Conservation (phyloP, 2,329 filamentous ascomycete genomes). For the Cladobotryum protrusum region DNA sequence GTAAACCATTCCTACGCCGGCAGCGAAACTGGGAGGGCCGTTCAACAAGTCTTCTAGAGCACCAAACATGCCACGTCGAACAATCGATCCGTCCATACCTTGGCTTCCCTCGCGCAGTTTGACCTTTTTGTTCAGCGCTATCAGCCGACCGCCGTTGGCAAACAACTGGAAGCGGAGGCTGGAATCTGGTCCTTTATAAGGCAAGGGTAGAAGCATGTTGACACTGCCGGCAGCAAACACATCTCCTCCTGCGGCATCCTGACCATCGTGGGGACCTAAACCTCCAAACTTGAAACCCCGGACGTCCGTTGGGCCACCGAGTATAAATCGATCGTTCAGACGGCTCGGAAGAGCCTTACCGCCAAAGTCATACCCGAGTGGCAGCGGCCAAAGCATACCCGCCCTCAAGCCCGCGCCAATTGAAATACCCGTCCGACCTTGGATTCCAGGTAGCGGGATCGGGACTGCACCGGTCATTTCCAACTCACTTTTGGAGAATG, state of each 20-base stretch:
- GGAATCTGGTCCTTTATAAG: slow-evolving; percentile 72
- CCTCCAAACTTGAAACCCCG: slow-evolving; percentile 88
- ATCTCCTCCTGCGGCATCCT: slow-evolving; percentile 84
- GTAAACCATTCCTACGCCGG: slow-evolving; percentile 87
- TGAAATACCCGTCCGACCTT: slow-evolving; percentile 68
- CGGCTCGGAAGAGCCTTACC: slow-evolving; percentile 60
- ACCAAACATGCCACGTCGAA: slow-evolving; percentile 46
- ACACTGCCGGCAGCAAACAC: slow-evolving; percentile 85
- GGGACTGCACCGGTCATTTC: slow-evolving; percentile 74
- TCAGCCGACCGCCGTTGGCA: slow-evolving; percentile 79
- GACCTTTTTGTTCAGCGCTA: slow-evolving; percentile 61
- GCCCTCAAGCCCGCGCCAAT: slow-evolving; percentile 76
- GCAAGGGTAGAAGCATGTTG: slow-evolving; percentile 79
- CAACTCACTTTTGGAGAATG: slow-evolving; percentile 88
- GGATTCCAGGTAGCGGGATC: slow-evolving; percentile 62
- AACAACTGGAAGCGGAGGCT: slow-evolving; percentile 86
- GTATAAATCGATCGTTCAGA: slow-evolving; percentile 89
- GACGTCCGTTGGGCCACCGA: slow-evolving; percentile 90
- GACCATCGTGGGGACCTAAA: slow-evolving; percentile 79
- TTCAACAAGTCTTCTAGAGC: slow-evolving; percentile 66
- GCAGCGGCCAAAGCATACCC: slow-evolving; percentile 77
- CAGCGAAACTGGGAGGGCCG: slow-evolving; percentile 76
- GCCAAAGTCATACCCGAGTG: slow-evolving; percentile 49
- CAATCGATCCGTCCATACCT: slow-evolving; percentile 36
- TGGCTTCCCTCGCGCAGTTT: slow-evolving; percentile 37